These are phyloP conservation scores for Stentor coeruleus DNA, from an alignment of 73 alveolate species.

Conservation along the genomic window DNA sequence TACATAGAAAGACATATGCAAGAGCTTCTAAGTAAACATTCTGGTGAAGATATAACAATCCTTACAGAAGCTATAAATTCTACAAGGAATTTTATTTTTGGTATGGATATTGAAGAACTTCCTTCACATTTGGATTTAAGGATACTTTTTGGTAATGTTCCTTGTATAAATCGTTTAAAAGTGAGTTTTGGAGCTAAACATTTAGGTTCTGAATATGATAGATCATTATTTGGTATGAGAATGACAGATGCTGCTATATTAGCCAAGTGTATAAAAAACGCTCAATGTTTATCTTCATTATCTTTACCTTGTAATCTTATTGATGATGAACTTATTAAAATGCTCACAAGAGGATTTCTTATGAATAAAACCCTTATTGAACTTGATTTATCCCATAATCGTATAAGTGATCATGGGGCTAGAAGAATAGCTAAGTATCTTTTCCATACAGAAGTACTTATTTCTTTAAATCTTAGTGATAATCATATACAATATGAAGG, in stretches of 20 bases:
- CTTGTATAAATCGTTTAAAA: slow-evolving; percentile 55
- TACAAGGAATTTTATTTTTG: slow-evolving; percentile 60
- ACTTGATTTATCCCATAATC: slow-evolving; percentile 75
- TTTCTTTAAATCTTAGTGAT: slow-evolving; percentile 63
- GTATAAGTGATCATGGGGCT: slow-evolving; percentile 74
- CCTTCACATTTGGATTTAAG: slow-evolving; percentile 76
- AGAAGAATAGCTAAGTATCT: slow-evolving; percentile 69
- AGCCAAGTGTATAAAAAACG: slow-evolving; percentile 32
- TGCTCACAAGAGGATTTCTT: slow-evolving; percentile 45
- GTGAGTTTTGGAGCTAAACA: slow-evolving; percentile 75
- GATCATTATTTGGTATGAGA: slow-evolving; percentile 77
- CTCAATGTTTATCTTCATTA: slow-evolving; percentile 25
- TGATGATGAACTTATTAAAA: slow-evolving; percentile 47
- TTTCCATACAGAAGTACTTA: slow-evolving; percentile 55
- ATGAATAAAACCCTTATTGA: slow-evolving; percentile 55
- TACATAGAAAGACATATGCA: slow-evolving; percentile 66
- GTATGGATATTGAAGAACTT: slow-evolving; percentile 60
- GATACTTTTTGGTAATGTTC: slow-evolving; percentile 53
- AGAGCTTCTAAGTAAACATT: slow-evolving; percentile 38
- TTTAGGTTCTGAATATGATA: slow-evolving; percentile 66
- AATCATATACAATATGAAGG: slow-evolving; percentile 82
- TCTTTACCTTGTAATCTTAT: slow-evolving; percentile 47
- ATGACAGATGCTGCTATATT: slow-evolving; percentile 60
- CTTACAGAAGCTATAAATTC: slow-evolving; percentile 58
- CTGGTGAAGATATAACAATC: slow-evolving; percentile 30